Percentiles rank a stretch among this genome's conserved stretches.
Evolutionary conservation across 2,329 filamentous ascomycete genomes (phyloP).

Genomic region (Botryosphaeria dothidea): DNA sequence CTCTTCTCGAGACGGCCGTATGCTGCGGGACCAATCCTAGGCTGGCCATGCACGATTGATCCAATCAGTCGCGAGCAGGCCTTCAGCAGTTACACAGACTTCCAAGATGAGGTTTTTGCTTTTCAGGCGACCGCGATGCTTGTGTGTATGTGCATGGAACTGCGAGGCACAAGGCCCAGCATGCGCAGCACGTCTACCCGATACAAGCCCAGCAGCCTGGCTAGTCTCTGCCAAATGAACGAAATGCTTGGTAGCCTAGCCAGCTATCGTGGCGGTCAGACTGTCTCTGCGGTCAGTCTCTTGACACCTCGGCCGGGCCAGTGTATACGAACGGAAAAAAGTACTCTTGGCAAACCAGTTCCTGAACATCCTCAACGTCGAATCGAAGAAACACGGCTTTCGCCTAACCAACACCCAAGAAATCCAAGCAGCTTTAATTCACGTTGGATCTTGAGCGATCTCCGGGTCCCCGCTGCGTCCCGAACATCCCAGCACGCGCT

Average conservation of each 20-base stretch:
- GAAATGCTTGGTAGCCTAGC: background rate
- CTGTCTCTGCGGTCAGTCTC: constrained; percentile 2
- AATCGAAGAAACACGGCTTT: background rate
- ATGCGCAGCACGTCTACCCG: background rate
- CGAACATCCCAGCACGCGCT: constrained; percentile 1
- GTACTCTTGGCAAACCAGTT: background rate
- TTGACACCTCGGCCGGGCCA: background rate
- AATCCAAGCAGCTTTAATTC: background rate
- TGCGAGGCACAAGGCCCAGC: constrained; percentile 1
- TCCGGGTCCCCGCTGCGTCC: constrained; percentile 7
- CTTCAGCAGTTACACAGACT: background rate
- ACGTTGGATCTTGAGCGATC: background rate
- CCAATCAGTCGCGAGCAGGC: background rate
- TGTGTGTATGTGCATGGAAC: background rate
- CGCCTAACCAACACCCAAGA: background rate
- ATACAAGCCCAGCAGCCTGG: background rate
- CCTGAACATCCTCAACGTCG: background rate
- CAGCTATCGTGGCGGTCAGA: background rate
- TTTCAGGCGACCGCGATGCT: constrained; percentile 8
- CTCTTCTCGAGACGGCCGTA: background rate
- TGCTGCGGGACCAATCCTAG: background rate
- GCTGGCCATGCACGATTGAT: background rate
- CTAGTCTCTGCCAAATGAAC: background rate
- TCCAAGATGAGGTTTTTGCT: background rate
- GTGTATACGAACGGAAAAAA: background rate